A percentile compares a stretch with the other conserved stretches of the same genome.
phyloP scores from a whole-genome alignment of 164 flowering plant genomes.

The Vitis cinerea region DNA sequence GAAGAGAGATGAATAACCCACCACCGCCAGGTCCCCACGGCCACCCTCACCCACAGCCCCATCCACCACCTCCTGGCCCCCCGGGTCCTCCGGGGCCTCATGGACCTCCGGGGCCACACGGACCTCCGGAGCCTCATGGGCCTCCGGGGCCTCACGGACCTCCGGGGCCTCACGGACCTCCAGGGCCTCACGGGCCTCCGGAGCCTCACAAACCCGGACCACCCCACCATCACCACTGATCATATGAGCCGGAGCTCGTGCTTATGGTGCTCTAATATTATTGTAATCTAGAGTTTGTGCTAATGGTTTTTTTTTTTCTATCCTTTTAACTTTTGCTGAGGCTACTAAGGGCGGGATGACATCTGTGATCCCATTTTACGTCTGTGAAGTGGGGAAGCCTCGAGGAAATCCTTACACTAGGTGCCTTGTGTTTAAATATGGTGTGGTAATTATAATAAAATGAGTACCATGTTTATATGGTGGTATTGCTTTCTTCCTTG shows the following conservation, averaged over 20 bases:
- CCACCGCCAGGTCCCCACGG: slow-evolving; percentile 20
- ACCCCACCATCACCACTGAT: slow-evolving; percentile 2
- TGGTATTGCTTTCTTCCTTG: neutral
- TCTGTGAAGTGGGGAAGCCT: too few species aligned
- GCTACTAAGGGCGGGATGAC: too few species aligned
- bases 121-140: slow-evolving; percentile 9
- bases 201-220: slow-evolving; percentile 13
- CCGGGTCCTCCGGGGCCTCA: slow-evolving; percentile 12
- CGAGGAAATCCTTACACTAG: too few species aligned
- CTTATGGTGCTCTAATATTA: too few species aligned
- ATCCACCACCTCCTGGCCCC: slow-evolving; percentile 6
- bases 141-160: slow-evolving; percentile 10
- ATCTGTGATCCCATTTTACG: too few species aligned
- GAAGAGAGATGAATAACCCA: slow-evolving; percentile 9
- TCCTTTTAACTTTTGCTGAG: too few species aligned
- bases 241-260: neutral
- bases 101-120: slow-evolving; percentile 1
- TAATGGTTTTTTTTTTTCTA: neutral
- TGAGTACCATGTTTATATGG: neutral
- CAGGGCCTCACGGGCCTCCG: slow-evolving; percentile 8
- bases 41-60: slow-evolving; percentile 15
- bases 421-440: neutral
- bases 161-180: slow-evolving; percentile 12
- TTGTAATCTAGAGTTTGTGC: neutral
- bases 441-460: neutral